A percentile compares a stretch with the other conserved stretches of the same genome.
Conservation (phyloP, 1,284 basidiomycete species). For the Omphalotus olearius region DNA sequence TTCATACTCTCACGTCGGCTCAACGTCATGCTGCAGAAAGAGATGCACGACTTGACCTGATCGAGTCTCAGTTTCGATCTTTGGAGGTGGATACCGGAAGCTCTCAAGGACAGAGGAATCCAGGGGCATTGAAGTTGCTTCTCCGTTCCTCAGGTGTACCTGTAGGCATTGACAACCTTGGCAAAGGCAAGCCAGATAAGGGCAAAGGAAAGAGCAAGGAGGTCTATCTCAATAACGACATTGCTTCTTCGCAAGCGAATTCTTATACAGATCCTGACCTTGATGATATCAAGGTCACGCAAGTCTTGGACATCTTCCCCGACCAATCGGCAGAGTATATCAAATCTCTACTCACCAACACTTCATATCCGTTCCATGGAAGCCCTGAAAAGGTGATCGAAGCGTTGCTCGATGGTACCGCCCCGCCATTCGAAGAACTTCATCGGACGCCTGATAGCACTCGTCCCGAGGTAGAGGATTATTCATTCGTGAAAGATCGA, state of each 20-base stretch:
- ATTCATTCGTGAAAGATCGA: conserved; percentile 41
- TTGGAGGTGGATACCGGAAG: conserved; percentile 24
- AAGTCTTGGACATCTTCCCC: conserved; percentile 71
- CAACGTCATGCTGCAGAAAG: conserved; percentile 42
- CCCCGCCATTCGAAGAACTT: conserved; percentile 43
- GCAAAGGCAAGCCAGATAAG: conserved; percentile 17
- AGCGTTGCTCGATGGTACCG: conserved; percentile 68
- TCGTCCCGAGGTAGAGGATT: conserved; percentile 21
- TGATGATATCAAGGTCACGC: conserved; percentile 55
- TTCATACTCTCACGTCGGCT: conserved; percentile 40
- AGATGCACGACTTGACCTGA: conserved; percentile 51
- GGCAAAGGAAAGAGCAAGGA: conserved; percentile 36
- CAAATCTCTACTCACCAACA: conserved; percentile 46
- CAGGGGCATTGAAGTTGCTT: conserved; percentile 58
- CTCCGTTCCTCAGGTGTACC: conserved; percentile 53
- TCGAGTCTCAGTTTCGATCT: conserved; percentile 47
- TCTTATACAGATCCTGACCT: conserved; percentile 35
- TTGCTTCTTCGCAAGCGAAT: neutral
- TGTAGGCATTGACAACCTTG: conserved; percentile 41
- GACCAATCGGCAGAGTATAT: conserved; percentile 53
- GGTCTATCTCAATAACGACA: conserved; percentile 10
- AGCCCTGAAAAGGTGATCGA: conserved; percentile 55
- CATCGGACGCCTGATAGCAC: neutral
- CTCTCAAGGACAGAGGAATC: conserved; percentile 26
- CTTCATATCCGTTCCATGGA: conserved; percentile 42